Percentiles rank a stretch among this genome's conserved stretches.
Evolutionary conservation across 1,139 yeast genomes (phyloP).

Genomic region (Diutina pseudorugosa): DNA sequence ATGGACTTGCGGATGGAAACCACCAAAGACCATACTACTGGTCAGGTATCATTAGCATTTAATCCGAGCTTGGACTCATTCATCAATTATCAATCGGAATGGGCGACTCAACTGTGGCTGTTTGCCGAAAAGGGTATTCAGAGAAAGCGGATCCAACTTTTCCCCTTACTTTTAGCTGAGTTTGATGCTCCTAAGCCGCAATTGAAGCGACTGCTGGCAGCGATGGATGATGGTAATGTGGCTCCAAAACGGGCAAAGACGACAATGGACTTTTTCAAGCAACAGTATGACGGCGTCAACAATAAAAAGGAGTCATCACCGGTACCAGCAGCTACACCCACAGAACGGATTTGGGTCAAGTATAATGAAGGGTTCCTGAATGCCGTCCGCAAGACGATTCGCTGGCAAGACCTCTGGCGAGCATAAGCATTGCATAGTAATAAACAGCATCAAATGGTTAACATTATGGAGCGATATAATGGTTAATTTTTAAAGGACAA

Average conservation of each 20-base stretch:
- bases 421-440: neutral
- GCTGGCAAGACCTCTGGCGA: conserved; percentile 65
- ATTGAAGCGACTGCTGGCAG: conserved; percentile 7
- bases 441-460: too few relatives aligned
- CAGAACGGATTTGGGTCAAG: conserved; percentile 68
- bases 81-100: conserved; percentile 7
- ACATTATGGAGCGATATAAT: too few relatives aligned
- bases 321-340: neutral
- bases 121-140: conserved; percentile 16
- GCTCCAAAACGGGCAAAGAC: conserved; percentile 13
- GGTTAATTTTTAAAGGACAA: too few relatives aligned
- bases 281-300: conserved; percentile 20
- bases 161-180: conserved; percentile 30
- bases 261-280: conserved; percentile 29
- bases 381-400: conserved; percentile 79
- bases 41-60: conserved; percentile 17
- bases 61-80: conserved; percentile 27
- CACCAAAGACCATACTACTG: conserved; percentile 23
- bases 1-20: conserved; percentile 21
- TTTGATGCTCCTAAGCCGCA: conserved; percentile 10
- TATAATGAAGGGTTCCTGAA: conserved; percentile 90
- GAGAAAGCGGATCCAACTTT: conserved; percentile 20
- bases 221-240: neutral
- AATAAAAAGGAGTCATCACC: neutral
- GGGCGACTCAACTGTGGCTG: conserved; percentile 11